Base-by-base conservation (phyloP, 495 filamentous ascomycete species). In the Umbilicaria muhlenbergii region DNA sequence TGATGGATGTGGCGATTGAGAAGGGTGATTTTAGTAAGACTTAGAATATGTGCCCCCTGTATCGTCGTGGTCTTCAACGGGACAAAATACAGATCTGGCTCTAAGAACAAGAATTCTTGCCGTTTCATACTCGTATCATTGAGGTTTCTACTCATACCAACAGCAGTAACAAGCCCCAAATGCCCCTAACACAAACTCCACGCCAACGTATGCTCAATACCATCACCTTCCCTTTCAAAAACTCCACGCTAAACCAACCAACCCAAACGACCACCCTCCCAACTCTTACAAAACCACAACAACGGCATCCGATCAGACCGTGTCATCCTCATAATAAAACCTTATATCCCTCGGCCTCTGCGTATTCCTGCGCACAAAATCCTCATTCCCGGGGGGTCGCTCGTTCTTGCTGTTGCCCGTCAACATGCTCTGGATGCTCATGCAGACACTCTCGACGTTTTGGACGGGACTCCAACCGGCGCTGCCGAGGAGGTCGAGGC, bases 381-480 rank as follows among this genome's bases (percentile, higher is more conserved):
- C 78, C 48, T 78, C 79, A 60, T 94, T 83, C 10, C 86, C 87
- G 0, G 80, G 79, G 5, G 87, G 87, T 13, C 86, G 69, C 58
- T 86, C 89, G 49, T 91, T 82, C 62, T 84, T 91, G 17, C 70
- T 81, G 58, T 98, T 98, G 6, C 87, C 82, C 0, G 91, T 94
- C 53, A 98, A 60, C 91, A 98, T 98, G 63, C 86, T 94, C 64
- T 98, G 91, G 37, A 98, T 76, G 58, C 86, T 94, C 77, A 98
- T 91, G 68, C 86, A 94, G 36, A 98, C 77, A 52, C 83, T 92
- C 67, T 98, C 88, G 11, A 94, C 91, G 24, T 86, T 96, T 59
- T 96, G 92, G 10, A 96, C 89, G 0, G 91, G 91, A 11, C 79
- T 86, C 91, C 91, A 98, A 49, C 92, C 91, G 39, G 82, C 77